A percentile compares a stretch with the other conserved stretches of the same genome.
Conservation (phyloP, 2,329 filamentous ascomycete species). For the Arthrocladium fulminans region DNA sequence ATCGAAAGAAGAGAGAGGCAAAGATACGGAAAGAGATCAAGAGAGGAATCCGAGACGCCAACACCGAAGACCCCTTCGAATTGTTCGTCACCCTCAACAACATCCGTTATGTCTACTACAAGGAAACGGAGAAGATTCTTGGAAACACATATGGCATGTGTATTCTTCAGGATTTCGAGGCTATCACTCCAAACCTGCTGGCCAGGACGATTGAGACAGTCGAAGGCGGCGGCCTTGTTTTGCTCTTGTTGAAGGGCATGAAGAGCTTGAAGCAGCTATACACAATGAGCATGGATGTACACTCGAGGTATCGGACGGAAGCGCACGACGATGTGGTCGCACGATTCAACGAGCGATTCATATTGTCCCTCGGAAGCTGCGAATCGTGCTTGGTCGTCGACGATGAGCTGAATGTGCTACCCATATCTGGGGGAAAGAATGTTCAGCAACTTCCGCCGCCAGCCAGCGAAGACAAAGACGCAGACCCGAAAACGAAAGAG, state of each 20-base stretch:
- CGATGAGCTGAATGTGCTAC: constrained; percentile 93
- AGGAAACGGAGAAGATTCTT: constrained; percentile 97
- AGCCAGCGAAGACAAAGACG: constrained; percentile 64
- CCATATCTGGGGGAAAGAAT: constrained; percentile 89
- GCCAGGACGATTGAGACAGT: constrained; percentile 95
- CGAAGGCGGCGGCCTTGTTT: constrained; percentile 84
- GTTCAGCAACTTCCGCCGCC: constrained; percentile 73
- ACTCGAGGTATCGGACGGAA: constrained; percentile 91
- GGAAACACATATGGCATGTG: constrained; percentile 99
- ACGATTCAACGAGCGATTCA: constrained; percentile 95
- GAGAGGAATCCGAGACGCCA: constrained; percentile 82
- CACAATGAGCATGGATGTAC: constrained; percentile 94
- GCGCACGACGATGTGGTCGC: constrained; percentile 91
- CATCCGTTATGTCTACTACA: constrained; percentile 98
- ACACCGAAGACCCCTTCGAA: constrained; percentile 91
- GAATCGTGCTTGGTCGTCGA: constrained; percentile 92
- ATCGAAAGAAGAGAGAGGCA: constrained; percentile 93
- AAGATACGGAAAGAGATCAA: constrained; percentile 98
- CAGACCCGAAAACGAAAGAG: constrained; percentile 61
- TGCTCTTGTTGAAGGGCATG: constrained; percentile 91
- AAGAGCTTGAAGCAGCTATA: constrained; percentile 94
- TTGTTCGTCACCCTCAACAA: constrained; percentile 93
- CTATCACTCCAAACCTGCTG: constrained; percentile 90
- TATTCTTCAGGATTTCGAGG: constrained; percentile 96
- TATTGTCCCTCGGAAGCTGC: constrained; percentile 90